Evolutionary conservation across 192 early-diverging fungal genomes (phyloP).

Genomic region (Phlyctochytrium bullatum): DNA sequence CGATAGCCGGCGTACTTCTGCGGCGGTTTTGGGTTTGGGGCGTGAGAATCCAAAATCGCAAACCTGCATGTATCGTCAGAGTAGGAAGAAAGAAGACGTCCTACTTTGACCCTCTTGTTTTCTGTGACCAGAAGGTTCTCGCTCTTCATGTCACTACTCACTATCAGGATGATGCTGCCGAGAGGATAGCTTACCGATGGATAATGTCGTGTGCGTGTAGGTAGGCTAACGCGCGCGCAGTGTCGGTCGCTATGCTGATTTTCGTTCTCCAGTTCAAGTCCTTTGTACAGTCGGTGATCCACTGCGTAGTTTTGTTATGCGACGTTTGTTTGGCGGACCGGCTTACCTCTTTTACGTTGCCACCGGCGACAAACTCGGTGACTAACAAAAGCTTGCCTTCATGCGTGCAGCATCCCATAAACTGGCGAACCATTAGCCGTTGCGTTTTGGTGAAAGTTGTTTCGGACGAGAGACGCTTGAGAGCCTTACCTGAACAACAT

Average conservation of each 20-base stretch:
- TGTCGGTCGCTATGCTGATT: slow-evolving; percentile 42
- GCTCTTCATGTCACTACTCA: slow-evolving; percentile 38
- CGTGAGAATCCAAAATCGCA: slow-evolving; percentile 48
- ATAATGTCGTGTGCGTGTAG: slow-evolving; percentile 43
- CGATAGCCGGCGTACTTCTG: slow-evolving; percentile 30
- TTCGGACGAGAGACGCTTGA: not conserved
- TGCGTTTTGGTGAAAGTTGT: not conserved
- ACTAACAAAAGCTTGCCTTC: slow-evolving; percentile 39
- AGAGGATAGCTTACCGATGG: slow-evolving; percentile 25
- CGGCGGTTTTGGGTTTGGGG: slow-evolving; percentile 22
- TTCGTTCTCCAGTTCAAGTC: slow-evolving; percentile 21
- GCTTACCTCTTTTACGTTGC: slow-evolving; percentile 39
- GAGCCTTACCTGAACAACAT: slow-evolving; percentile 36
- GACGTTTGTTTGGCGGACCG: not conserved
- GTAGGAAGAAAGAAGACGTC: slow-evolving; percentile 71
- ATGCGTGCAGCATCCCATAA: slow-evolving; percentile 38
- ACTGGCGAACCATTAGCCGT: slow-evolving; percentile 17
- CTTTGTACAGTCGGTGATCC: slow-evolving; percentile 28
- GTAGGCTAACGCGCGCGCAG: slow-evolving; percentile 42
- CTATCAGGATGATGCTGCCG: not conserved
- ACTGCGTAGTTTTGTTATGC: slow-evolving; percentile 12
- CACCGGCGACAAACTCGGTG: slow-evolving; percentile 44
- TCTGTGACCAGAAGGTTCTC: slow-evolving; percentile 47
- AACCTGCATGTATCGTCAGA: slow-evolving; percentile 25
- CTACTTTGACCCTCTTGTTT: slow-evolving; percentile 38